Evolutionary conservation across 2,329 filamentous ascomycete species (phyloP), one percentile per base, ranked within the genome.

Genomic region (Colletotrichum australisinense): DNA sequence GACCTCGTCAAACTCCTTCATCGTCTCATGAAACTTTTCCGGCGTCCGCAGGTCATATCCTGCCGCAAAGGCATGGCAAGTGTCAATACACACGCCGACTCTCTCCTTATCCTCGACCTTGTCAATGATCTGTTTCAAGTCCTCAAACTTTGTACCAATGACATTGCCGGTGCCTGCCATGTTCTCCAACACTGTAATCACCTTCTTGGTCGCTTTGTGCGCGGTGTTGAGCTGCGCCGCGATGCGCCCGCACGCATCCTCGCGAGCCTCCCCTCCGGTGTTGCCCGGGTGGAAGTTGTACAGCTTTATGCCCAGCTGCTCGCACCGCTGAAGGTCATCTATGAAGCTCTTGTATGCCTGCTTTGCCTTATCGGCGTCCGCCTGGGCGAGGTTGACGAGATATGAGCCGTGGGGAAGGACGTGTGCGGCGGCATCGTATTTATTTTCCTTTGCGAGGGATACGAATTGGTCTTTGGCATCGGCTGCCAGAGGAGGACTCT

Each of bases 281-380:
- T 93, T 95, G 24, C 97, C 97, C 0, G 97, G 97, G 80, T 99
- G 97, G 85, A 99, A 98, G 83, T 99, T 99, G 86, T 98, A 99
- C n/a, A 98, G 88, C 74, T 85, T 88, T 78, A 99, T 98, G 1
- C 95, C 95, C 0, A 99, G 90, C 58, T 89, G 88, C 79, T 98
- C 94, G 82, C 97, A 98, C 11, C 97, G 91, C 63, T 90, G 86
- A 1, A 99, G 87, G 81, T 99, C 97, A 78, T 99, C 95, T 19
- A 97, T 80, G 82, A 99, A 99, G 70, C 91, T 90, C 52, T 86
- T 88, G 80, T 97, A 98, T 1, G 95, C 95, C 84, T 98, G 95
- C 64, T 91, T 88, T 2, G 95, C 94, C 81, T 97, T 97, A 52
- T 88, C 88, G 30, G 89, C 82, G 79, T 98, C 95, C 5, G 91